Conservation (phyloP, 2,329 filamentous ascomycete genomes). For the Stenocarpella maydis region DNA sequence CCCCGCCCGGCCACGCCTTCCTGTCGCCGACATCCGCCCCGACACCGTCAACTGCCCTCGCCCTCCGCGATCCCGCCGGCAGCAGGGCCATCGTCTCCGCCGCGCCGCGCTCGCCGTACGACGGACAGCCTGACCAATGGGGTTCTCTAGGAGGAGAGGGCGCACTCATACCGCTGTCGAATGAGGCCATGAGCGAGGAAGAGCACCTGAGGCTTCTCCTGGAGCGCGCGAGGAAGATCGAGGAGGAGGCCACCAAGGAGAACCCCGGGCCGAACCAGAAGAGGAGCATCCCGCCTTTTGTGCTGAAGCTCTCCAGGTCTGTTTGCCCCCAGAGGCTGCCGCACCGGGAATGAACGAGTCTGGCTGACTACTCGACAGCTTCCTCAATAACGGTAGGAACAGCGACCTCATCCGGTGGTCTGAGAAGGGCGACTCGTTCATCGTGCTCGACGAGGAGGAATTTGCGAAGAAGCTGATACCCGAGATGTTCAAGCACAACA, state of each 20-base stretch:
- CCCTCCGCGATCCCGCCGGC: constrained; percentile 61
- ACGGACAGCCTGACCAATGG: constrained; percentile 45
- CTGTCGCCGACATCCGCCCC: constrained; percentile 11
- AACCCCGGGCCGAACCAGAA: constrained; percentile 52
- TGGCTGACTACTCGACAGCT: constrained; percentile 63
- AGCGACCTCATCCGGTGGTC: constrained; percentile 97
- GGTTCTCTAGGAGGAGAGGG: constrained; percentile 53
- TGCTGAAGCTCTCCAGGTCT: constrained; percentile 97
- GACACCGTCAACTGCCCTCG: constrained; percentile 58
- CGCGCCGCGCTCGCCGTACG: constrained; percentile 44
- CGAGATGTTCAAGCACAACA: constrained; percentile 99
- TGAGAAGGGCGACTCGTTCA: constrained; percentile 93
- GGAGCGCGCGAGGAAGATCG: constrained; percentile 65
- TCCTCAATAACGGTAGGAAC: constrained; percentile 91
- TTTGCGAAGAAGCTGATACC: constrained; percentile 97
- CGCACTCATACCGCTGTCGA: constrained; percentile 46
- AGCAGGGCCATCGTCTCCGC: constrained; percentile 60
- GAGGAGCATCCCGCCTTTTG: constrained; percentile 83
- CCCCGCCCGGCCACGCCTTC: constrained; percentile 33
- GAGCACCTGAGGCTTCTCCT: constrained; percentile 72
- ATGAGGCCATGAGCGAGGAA: constrained; percentile 67
- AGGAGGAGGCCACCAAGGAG: constrained; percentile 89
- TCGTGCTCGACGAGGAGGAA: constrained; percentile 96
- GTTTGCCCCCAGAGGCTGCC: constrained; percentile 41
- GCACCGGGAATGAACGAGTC: neutral